These are phyloP conservation scores for Hypocrella siamensis DNA, from an alignment of 2,329 filamentous ascomycete genomes.

Conservation along the genomic window DNA sequence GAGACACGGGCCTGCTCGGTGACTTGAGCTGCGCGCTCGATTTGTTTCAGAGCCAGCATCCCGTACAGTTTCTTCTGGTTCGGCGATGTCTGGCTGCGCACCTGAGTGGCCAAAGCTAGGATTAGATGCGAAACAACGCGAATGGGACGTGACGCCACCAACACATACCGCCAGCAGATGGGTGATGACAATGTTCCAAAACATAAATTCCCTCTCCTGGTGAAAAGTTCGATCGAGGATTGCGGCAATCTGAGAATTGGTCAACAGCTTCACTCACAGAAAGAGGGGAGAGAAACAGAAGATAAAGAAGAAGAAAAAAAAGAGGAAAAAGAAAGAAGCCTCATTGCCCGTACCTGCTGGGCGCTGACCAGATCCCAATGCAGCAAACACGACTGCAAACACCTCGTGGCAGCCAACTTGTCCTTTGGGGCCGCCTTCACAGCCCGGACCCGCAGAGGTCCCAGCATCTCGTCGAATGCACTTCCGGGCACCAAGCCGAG, in stretches of 20 bases:
- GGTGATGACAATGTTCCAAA: conserved; percentile 39
- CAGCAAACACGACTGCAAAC: conserved; percentile 35
- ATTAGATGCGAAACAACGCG: not conserved
- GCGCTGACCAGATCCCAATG: conserved; percentile 40
- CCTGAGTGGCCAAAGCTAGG: conserved; percentile 13
- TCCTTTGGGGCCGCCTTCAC: conserved; percentile 38
- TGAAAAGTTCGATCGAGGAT: conserved; percentile 35
- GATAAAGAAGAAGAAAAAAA: not conserved
- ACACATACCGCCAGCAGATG: conserved; percentile 34
- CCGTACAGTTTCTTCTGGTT: conserved; percentile 36
- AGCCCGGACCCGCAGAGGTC: conserved; percentile 30
- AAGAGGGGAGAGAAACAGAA: not conserved
- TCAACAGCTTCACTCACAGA: not conserved
- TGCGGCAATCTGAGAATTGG: conserved; percentile 31
- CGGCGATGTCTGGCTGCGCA: conserved; percentile 27
- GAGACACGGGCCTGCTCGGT: conserved; percentile 19
- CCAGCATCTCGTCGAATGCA: conserved; percentile 31
- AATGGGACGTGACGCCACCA: not conserved
- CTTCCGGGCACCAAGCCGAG: conserved; percentile 19
- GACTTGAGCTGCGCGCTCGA: conserved; percentile 30
- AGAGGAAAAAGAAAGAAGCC: no score
- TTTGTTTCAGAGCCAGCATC: conserved; percentile 33
- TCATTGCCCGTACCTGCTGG: conserved; percentile 33
- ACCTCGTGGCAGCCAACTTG: conserved; percentile 23
- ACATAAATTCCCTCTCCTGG: conserved; percentile 31